Conservation (phyloP, 371 early-diverging fungal species). For the Capniomyces stellatus region DNA sequence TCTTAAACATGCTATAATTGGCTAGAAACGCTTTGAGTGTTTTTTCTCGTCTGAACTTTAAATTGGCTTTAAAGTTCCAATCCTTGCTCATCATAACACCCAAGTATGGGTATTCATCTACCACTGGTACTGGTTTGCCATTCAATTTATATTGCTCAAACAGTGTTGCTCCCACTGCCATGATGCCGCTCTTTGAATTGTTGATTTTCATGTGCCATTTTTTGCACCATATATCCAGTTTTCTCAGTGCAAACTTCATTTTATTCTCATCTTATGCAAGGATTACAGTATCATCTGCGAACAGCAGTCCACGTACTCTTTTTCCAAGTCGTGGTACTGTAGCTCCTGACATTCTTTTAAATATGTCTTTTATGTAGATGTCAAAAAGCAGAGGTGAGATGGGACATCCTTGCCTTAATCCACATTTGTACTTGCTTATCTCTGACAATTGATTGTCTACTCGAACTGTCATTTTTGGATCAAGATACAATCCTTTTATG, state of each 20-base stretch:
- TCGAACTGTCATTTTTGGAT: background rate
- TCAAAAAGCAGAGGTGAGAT: background rate
- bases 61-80: too few species aligned
- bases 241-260: background rate
- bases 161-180: too few species aligned
- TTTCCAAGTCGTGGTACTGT: background rate
- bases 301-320: background rate
- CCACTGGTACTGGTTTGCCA: too few species aligned
- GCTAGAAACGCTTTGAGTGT: too few species aligned
- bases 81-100: too few species aligned
- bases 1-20: too few species aligned
- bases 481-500: background rate
- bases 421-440: background rate
- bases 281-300: background rate
- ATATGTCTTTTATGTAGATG: background rate
- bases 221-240: background rate
- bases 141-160: too few species aligned
- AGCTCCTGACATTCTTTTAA: background rate
- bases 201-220: background rate
- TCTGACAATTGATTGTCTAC: background rate
- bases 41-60: too few species aligned
- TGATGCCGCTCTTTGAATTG: background rate
- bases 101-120: too few species aligned
- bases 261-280: background rate
- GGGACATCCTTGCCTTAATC: background rate